Base-by-base conservation (phyloP, 2,329 filamentous ascomycete genomes). In the Sarocladium oryzae region DNA sequence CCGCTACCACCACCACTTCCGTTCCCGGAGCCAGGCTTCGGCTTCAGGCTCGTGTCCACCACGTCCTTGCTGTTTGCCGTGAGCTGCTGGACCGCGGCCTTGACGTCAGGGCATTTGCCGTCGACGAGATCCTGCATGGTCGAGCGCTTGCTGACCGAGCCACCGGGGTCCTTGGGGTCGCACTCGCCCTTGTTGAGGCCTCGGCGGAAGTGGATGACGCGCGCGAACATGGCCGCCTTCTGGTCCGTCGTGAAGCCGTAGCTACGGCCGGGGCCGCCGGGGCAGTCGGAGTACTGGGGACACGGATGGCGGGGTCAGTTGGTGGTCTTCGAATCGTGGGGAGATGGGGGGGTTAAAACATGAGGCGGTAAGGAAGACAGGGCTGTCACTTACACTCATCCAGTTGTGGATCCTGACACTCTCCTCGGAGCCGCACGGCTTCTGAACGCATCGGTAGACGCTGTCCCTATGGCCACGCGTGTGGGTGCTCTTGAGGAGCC, bases 111-210 rank as follows among this genome's bases (percentile, higher is more conserved):
- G 18, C 58, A 60, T 13, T 53, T 52, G 5, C 58, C 57, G 9
- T 60, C 53, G n/a, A 60, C 53, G 7, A 60, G 50, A 28, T 59
- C 57, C 30, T 59, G 58, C 58, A 60, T 60, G 18, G 56, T 54
- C 2, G 58, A 60, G 16, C 58, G 51, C 37, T 54, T 57, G 45
- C 35, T 30, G 23, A 48, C 37, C 28, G 8, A 35, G 0, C 45
- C 30, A 10, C 49, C 45, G 8, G 54, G 49, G 26, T 54, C 49
- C 7, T 28, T 15, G 11, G 52, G 51, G 36, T 51, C 54, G 53
- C 58, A 60, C 53, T 59, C 58, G 21, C 55, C 55, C 9, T 43
- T 23, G 23, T 50, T 51, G 41, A 56, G 57, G 46, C 55, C 56
- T 18, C 57, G 57, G 5, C 58, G 54, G 49, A 55, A 59, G 24